These are phyloP conservation scores for Penicillium sp. DNA, from an alignment of 2,329 filamentous ascomycete genomes.

Conservation along the genomic window DNA sequence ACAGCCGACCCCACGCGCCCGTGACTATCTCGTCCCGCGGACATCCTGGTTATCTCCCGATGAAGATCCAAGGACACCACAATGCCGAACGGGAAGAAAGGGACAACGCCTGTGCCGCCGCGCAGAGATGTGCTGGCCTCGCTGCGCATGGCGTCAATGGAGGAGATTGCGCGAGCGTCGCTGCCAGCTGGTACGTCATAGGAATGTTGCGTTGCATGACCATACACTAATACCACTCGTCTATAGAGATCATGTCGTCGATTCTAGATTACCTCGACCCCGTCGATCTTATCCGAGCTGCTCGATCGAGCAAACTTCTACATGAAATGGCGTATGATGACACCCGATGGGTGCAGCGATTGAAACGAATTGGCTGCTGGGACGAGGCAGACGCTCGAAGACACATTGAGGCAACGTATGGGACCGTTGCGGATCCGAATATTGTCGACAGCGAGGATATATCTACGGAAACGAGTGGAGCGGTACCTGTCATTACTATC, in stretches of 20 bases:
- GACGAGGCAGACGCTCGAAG: constrained; percentile 84
- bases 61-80: constrained; percentile 35
- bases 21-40: constrained; percentile 12
- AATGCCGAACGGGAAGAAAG: constrained; percentile 60
- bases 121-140: constrained; percentile 70
- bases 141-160: constrained; percentile 79
- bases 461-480: constrained; percentile 24
- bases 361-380: constrained; percentile 91
- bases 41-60: constrained; percentile 28
- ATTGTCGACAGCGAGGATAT: constrained; percentile 34
- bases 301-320: constrained; percentile 81
- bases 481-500: constrained; percentile 24
- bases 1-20: neutral
- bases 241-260: constrained; percentile 78
- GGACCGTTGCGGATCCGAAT: constrained; percentile 38
- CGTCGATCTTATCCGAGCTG: constrained; percentile 82
- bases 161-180: constrained; percentile 72
- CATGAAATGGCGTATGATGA: constrained; percentile 99
- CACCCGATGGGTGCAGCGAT: constrained; percentile 85
- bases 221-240: neutral
- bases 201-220: neutral
- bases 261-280: constrained; percentile 91
- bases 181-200: constrained; percentile 75
- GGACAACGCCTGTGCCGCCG: constrained; percentile 42
- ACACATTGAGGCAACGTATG: constrained; percentile 73